A percentile compares a stretch with the other conserved stretches of the same genome.
phyloP scores from a whole-genome alignment of 306 rosid species.

The Malus fusca region DNA sequence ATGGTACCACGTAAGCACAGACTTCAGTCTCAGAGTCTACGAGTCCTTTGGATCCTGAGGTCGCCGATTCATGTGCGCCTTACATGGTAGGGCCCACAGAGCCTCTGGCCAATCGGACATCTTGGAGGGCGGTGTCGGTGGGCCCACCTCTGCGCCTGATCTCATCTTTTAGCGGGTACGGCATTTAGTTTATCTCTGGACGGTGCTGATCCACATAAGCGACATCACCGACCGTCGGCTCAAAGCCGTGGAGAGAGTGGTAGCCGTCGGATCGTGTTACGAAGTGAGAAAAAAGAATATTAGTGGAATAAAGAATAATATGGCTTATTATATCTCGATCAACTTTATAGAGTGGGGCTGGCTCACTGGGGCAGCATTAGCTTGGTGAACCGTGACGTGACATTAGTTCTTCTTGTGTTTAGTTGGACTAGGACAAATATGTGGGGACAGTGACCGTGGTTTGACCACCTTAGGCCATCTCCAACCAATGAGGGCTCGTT shows the following conservation, averaged over 20 bases:
- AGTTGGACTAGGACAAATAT: background rate
- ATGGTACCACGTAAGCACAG: conserved; percentile 8
- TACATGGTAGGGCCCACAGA: background rate
- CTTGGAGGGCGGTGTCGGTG: background rate
- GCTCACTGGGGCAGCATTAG: too few species aligned
- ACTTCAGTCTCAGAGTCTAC: background rate
- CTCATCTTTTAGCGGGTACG: background rate
- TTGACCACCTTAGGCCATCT: background rate
- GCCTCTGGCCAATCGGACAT: background rate
- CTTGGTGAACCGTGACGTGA: background rate
- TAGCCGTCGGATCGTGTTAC: background rate
- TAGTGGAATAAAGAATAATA: too few species aligned
- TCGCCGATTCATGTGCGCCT: background rate
- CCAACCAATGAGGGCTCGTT: too few species aligned
- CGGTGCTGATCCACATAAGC: background rate
- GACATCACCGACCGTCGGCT: background rate
- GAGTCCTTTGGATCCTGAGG: background rate
- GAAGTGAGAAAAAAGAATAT: too few species aligned
- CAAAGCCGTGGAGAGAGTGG: background rate
- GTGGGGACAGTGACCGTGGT: background rate
- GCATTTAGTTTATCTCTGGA: background rate
- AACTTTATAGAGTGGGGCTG: background rate
- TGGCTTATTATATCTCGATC: too few species aligned
- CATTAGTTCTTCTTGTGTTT: background rate
- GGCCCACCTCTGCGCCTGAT: background rate